Percentiles rank a stretch among this genome's conserved stretches.
Conservation (phyloP, 805 yeast species). For the Wickerhamiella cacticola region DNA sequence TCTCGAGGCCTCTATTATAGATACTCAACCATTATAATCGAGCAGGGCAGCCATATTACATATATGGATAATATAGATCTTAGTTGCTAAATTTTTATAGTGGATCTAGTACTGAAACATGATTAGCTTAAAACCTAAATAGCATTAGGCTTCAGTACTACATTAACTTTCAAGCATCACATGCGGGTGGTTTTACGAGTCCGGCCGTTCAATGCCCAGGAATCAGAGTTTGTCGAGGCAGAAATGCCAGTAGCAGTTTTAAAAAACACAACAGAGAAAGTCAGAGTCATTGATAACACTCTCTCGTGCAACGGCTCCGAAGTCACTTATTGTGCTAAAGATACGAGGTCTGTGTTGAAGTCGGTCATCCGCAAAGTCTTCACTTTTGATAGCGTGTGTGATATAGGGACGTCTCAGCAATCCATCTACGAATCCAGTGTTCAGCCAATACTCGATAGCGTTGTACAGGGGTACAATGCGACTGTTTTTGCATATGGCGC, state of each 20-base stretch:
- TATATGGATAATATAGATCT: no score
- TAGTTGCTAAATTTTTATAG: no score
- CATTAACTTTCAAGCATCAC: not conserved
- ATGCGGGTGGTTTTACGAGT: constrained; percentile 39
- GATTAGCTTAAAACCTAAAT: no score
- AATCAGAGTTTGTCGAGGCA: constrained; percentile 34
- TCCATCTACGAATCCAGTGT: constrained; percentile 60
- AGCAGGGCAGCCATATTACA: no score
- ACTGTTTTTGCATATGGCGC: constrained; percentile 93
- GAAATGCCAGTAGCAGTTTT: not conserved
- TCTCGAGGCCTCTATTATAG: constrained; percentile 13
- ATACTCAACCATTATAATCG: no score
- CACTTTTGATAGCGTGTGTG: constrained; percentile 70
- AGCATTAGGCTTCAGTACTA: not conserved
- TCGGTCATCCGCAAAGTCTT: constrained; percentile 28
- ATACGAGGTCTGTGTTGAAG: constrained; percentile 23
- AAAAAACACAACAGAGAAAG: not conserved
- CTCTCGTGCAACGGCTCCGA: constrained; percentile 48
- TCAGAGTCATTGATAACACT: constrained; percentile 66
- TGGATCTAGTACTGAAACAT: no score
- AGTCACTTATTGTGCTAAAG: not conserved
- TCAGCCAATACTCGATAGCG: constrained; percentile 55
- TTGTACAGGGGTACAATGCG: constrained; percentile 75
- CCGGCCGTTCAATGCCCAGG: constrained; percentile 55
- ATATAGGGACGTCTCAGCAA: constrained; percentile 48